Percentiles rank a stretch among this genome's conserved stretches.
Conservation (phyloP, 257 asterid genomes). For the Voacanga thouarsii region DNA sequence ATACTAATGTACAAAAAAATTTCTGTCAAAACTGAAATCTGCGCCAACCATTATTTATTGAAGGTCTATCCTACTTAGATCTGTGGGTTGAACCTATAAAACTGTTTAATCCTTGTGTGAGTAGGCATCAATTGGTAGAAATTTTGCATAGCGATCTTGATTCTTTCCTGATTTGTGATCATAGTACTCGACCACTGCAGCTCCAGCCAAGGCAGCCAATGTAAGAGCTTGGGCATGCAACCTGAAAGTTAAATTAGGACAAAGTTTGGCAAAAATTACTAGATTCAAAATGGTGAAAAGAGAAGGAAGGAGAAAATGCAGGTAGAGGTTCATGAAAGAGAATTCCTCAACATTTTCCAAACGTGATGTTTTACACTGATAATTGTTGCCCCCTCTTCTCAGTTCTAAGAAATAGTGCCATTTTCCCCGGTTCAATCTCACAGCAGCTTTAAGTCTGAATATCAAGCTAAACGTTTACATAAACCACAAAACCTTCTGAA, state of each 20-base stretch:
- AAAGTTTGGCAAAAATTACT: background rate
- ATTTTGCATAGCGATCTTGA: conserved; percentile 68
- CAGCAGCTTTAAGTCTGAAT: no score
- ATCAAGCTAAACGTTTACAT: background rate
- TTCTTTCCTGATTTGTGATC: conserved; percentile 72
- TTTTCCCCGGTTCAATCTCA: background rate
- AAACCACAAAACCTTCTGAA: no score
- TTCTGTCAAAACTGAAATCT: background rate
- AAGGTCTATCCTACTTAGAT: background rate
- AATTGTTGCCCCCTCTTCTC: background rate
- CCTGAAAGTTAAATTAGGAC: conserved; percentile 30
- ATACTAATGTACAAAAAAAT: background rate
- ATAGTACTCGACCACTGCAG: conserved; percentile 73
- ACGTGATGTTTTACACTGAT: background rate
- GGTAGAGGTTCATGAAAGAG: background rate
- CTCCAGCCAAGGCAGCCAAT: conserved; percentile 80
- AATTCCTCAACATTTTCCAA: background rate
- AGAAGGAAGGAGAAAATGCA: background rate
- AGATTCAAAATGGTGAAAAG: background rate
- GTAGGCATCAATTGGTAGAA: conserved; percentile 28
- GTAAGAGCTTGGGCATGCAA: conserved; percentile 96
- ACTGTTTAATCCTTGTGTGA: conserved; percentile 13
- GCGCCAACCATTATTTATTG: background rate
- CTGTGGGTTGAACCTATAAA: background rate
- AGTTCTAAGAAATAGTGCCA: background rate